A percentile compares a stretch with the other conserved stretches of the same genome.
Conservation (phyloP, 768 basidiomycete genomes). For the Termitomyces sp. region DNA sequence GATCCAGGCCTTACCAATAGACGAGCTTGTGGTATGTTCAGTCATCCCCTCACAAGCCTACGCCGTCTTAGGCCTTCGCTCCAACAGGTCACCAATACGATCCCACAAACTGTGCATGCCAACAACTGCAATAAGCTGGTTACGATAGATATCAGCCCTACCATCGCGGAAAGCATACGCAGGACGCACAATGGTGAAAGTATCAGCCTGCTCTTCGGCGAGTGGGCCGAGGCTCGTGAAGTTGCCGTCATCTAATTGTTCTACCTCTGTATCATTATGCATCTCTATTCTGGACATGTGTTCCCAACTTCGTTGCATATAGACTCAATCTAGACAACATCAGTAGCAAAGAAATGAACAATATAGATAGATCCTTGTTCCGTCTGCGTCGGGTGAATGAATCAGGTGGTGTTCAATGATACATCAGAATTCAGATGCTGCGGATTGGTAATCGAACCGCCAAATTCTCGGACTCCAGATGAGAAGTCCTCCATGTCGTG, state of each 20-base stretch:
- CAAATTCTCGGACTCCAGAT: neutral
- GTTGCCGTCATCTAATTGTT: conserved; percentile 29
- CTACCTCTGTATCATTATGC: conserved; percentile 12
- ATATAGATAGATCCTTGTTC: neutral
- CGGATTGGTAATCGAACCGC: too few relatives aligned
- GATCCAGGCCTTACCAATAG: conserved; percentile 69
- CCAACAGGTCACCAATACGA: conserved; percentile 85
- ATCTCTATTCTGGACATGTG: conserved; percentile 7
- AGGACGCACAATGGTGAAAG: conserved; percentile 93
- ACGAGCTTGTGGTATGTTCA: conserved; percentile 74
- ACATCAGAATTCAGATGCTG: neutral
- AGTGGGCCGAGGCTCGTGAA: conserved; percentile 58
- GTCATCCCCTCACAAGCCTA: neutral
- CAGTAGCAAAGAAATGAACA: neutral
- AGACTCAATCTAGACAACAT: conserved; percentile 12
- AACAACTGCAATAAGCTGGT: conserved; percentile 67
- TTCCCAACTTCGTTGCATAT: neutral
- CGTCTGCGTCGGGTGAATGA: neutral
- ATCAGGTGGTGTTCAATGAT: too few relatives aligned
- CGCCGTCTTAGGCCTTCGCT: conserved; percentile 5
- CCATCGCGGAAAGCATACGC: conserved; percentile 93
- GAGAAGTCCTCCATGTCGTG: neutral
- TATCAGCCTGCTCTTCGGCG: conserved; percentile 82
- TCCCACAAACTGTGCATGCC: conserved; percentile 75
- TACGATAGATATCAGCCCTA: conserved; percentile 86